Conservation (phyloP, 345 rosid genomes). For the Lepidium africanum region DNA sequence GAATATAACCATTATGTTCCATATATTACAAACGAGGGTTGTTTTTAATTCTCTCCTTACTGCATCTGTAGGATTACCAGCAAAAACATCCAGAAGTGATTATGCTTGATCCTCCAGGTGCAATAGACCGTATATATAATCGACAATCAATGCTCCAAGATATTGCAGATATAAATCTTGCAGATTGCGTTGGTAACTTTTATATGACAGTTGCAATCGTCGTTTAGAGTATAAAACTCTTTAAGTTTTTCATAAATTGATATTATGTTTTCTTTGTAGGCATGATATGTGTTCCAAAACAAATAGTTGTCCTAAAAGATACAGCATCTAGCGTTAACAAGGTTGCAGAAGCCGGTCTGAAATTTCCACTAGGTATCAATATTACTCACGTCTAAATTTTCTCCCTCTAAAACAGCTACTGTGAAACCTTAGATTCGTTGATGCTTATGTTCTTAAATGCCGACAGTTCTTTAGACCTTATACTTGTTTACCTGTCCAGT, state of each 20-base stretch:
- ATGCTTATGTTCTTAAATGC: neutral
- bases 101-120: constrained; percentile 80
- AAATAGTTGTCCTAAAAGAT: constrained; percentile 60
- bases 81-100: constrained; percentile 70
- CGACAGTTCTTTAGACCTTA: neutral
- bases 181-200: constrained; percentile 48
- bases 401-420: neutral
- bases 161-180: constrained; percentile 61
- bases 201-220: neutral
- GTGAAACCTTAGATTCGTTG: neutral
- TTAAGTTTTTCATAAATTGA: constrained; percentile 2
- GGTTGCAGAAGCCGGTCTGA: constrained; percentile 62
- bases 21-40: neutral
- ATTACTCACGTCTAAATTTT: neutral
- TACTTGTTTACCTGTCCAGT: constrained; percentile 37
- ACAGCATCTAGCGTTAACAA: constrained; percentile 45
- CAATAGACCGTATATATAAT: constrained; percentile 56
- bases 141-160: constrained; percentile 88
- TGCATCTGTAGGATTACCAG: constrained; percentile 57
- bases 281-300: constrained; percentile 66
- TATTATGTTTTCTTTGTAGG: constrained; percentile 36
- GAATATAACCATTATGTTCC: neutral
- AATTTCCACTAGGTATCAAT: constrained; percentile 59
- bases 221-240: neutral
- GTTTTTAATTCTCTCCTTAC: neutral